Conservation (phyloP, 2,329 filamentous ascomycete species). For the Coniochaeta ligniaria region DNA sequence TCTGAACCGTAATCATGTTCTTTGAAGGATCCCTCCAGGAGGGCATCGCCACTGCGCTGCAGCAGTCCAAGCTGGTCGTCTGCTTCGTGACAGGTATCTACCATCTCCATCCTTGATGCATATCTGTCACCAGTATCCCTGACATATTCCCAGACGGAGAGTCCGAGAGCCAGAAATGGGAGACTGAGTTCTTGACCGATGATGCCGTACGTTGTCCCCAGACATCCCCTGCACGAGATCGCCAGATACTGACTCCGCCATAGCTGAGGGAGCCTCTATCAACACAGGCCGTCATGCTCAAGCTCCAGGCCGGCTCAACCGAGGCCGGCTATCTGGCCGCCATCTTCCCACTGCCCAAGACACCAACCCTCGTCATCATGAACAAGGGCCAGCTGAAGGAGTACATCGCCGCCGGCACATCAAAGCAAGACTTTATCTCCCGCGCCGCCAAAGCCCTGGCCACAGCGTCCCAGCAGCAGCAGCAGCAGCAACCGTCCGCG, state of each 20-base stretch:
- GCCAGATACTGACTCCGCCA: conserved; percentile 6
- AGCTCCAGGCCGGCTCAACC: conserved; percentile 63
- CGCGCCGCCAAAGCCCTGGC: conserved; percentile 25
- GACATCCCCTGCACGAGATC: background rate
- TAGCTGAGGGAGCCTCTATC: conserved; percentile 51
- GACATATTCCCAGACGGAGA: conserved; percentile 50
- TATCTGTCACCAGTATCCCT: background rate
- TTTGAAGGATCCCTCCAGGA: conserved; percentile 73
- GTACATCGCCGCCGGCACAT: conserved; percentile 60
- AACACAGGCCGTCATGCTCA: conserved; percentile 60
- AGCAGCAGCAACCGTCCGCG: background rate
- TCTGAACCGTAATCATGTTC: conserved; percentile 53
- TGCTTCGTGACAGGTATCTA: conserved; percentile 74
- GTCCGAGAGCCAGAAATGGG: conserved; percentile 65
- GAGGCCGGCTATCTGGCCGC: conserved; percentile 77
- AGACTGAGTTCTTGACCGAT: conserved; percentile 58
- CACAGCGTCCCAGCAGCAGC: background rate
- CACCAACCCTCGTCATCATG: conserved; percentile 76
- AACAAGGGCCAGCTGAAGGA: conserved; percentile 73
- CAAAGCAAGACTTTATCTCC: conserved; percentile 60
- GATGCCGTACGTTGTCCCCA: conserved; percentile 36
- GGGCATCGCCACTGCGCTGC: conserved; percentile 70
- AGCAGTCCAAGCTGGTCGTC: conserved; percentile 68
- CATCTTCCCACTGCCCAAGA: conserved; percentile 72
- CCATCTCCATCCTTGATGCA: background rate